A percentile compares a stretch with the other conserved stretches of the same genome.
These are phyloP conservation scores for Streptanthus diversifolius DNA, from an alignment of 345 rosid genomes.

Conservation along the genomic window DNA sequence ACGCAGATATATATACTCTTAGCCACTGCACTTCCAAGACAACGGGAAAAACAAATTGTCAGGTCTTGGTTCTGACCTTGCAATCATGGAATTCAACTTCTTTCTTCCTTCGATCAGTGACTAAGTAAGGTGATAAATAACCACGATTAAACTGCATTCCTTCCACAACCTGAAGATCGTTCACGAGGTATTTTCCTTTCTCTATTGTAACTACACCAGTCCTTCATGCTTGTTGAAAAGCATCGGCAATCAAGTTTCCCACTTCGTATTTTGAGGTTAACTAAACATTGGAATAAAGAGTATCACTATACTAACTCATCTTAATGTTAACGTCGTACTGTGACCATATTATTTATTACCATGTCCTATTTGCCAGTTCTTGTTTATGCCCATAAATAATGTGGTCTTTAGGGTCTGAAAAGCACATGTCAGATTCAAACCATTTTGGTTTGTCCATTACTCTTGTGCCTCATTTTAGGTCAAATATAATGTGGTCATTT, in stretches of 20 bases:
- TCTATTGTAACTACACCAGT: slow-evolving; percentile 71
- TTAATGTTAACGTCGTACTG: too few relatives aligned
- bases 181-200: slow-evolving; percentile 56
- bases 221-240: slow-evolving; percentile 66
- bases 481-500: not conserved
- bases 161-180: slow-evolving; percentile 61
- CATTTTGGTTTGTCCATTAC: not conserved
- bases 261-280: slow-evolving; percentile 24
- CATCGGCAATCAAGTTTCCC: slow-evolving; percentile 73
- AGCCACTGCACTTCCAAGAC: slow-evolving; percentile 33
- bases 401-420: not conserved
- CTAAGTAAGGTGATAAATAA: slow-evolving; percentile 78
- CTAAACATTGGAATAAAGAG: too few relatives aligned
- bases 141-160: slow-evolving; percentile 96
- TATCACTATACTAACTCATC: too few relatives aligned
- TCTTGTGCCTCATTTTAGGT: not conserved
- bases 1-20: slow-evolving; percentile 12
- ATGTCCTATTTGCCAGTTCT: too few relatives aligned
- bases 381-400: too few relatives aligned
- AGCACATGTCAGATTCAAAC: not conserved
- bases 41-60: not conserved
- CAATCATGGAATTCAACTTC: slow-evolving; percentile 65
- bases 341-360: too few relatives aligned
- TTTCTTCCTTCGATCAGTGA: slow-evolving; percentile 64
- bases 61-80: slow-evolving; percentile 50